Evolutionary conservation across 768 basidiomycete genomes (phyloP).

Genomic region (Trametes cinnabarina): DNA sequence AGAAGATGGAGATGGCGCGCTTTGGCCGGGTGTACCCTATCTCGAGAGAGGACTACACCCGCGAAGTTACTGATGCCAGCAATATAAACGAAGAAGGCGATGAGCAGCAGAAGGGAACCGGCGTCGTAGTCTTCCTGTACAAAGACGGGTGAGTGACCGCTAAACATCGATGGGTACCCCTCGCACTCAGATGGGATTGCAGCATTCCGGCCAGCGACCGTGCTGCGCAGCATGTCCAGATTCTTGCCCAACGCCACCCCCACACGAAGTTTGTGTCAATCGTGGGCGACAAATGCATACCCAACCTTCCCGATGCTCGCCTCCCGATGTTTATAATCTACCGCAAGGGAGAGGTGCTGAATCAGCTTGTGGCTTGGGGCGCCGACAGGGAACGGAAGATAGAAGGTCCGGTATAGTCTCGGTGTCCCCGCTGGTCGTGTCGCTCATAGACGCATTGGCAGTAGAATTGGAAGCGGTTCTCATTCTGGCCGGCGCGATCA

Average conservation of each 20-base stretch:
- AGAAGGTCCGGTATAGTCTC: slow-evolving; percentile 57
- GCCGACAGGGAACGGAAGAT: slow-evolving; percentile 71
- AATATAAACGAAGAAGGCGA: slow-evolving; percentile 63
- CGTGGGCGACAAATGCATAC: slow-evolving; percentile 91
- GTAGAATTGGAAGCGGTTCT: slow-evolving; percentile 72
- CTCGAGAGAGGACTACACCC: slow-evolving; percentile 88
- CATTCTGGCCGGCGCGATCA: slow-evolving; percentile 62
- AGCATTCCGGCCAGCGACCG: slow-evolving; percentile 83
- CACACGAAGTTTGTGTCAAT: slow-evolving; percentile 96
- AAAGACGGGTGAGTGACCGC: slow-evolving; percentile 77
- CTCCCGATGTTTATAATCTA: slow-evolving; percentile 93
- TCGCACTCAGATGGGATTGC: not conserved
- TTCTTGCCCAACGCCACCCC: slow-evolving; percentile 79
- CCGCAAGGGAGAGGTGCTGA: slow-evolving; percentile 84
- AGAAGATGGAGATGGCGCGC: slow-evolving; percentile 53
- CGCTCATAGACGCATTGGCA: not conserved
- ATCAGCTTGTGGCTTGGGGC: slow-evolving; percentile 84
- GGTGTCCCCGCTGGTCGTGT: not conserved
- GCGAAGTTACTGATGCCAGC: slow-evolving; percentile 94
- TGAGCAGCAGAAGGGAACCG: slow-evolving; percentile 72
- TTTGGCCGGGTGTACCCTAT: slow-evolving; percentile 90
- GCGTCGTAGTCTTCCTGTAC: slow-evolving; percentile 91
- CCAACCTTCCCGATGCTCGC: slow-evolving; percentile 89
- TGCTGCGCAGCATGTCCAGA: slow-evolving; percentile 63
- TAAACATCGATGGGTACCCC: not conserved